Base-by-base conservation (phyloP, 305 asterid species). In the Nicotiana rustica region DNA sequence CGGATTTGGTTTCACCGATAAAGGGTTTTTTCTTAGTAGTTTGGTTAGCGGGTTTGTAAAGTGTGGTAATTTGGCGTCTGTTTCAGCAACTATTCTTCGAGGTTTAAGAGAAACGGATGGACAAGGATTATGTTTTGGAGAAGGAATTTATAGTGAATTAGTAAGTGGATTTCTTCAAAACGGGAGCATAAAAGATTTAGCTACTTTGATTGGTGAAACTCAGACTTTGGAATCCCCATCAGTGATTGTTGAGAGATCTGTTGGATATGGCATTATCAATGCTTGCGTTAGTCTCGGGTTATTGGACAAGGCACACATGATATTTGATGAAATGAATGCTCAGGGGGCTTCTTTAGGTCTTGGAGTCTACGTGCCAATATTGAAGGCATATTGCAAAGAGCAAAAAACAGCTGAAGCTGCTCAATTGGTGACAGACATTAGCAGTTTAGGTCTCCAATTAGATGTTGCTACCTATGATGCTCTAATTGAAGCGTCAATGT, bases 321-420 rank as follows among this genome's bases (percentile, higher is more conserved):
- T 96, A 49, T 90, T 94, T 66, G 97, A 92, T 80, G 99, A 94
- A 84, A 93, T 96, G 94, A 91, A 92, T 86, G 91, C 92, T 77
- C 95, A 86, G 76, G 98, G 91, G 29, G 92, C 90, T 73, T 77
- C 83, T 66, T 64, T 92, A 78, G 96, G 98, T 69, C 83, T 94
- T 38, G 99, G 98, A 33, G 97, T 92, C 78, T 94, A 91, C 55
- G 85, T 89, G 41, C 95, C 98, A 19, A 91, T 96, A 84, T 77
- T 96, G 87, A 94, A 91, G 82, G 97, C 93, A 36, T 96, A 92
- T 61, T 85, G 92, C 85, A 93, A 89, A 89, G 96, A 91, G 82
- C 96, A 85, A 84, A 84, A 95, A 86, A 96, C 95, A 1, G 94
- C 97, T 31, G 98, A 93, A 85, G 98, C 97, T 66, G 90, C 97